phyloP scores from a whole-genome alignment of 2,329 filamentous ascomycete species.

The Canariomyces notabilis region DNA sequence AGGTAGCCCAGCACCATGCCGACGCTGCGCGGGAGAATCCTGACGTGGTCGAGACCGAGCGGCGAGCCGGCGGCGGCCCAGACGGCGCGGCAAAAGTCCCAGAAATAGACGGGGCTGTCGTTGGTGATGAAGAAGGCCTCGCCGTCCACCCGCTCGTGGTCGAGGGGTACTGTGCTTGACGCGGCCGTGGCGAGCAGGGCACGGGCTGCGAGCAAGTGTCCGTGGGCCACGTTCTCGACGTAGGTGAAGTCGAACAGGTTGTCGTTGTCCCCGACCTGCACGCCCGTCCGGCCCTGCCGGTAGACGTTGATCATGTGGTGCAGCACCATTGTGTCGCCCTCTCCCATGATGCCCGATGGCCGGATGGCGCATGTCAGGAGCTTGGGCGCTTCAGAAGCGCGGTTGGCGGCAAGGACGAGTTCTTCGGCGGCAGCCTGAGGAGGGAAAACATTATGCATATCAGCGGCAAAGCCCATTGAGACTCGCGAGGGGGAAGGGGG shows the following conservation, averaged over 20 bases:
- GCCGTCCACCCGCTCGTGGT: conserved; percentile 72
- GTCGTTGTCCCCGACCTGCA: conserved; percentile 70
- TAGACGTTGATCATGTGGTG: conserved; percentile 70
- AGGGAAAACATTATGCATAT: background rate
- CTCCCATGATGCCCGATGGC: conserved; percentile 85
- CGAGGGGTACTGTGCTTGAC: conserved; percentile 55
- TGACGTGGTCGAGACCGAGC: conserved; percentile 49
- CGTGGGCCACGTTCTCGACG: conserved; percentile 63
- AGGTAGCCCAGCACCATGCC: conserved; percentile 48
- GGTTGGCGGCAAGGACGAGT: conserved; percentile 72
- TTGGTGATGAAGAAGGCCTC: conserved; percentile 91
- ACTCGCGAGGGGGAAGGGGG: background rate
- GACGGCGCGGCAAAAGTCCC: conserved; percentile 76
- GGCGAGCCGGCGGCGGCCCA: conserved; percentile 60
- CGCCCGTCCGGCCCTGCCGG: conserved; percentile 60
- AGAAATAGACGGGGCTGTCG: conserved; percentile 82
- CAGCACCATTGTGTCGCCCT: conserved; percentile 75
- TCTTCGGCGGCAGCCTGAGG: conserved; percentile 71
- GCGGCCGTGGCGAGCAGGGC: conserved; percentile 62
- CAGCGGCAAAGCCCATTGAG: background rate
- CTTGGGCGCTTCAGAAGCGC: conserved; percentile 42
- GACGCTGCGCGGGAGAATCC: conserved; percentile 48
- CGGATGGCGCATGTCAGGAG: conserved; percentile 79
- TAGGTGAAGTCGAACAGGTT: conserved; percentile 63
- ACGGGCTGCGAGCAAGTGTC: conserved; percentile 74